These are phyloP conservation scores for Colletotrichum sp. DNA, from an alignment of 2,329 filamentous ascomycete species.

Conservation along the genomic window DNA sequence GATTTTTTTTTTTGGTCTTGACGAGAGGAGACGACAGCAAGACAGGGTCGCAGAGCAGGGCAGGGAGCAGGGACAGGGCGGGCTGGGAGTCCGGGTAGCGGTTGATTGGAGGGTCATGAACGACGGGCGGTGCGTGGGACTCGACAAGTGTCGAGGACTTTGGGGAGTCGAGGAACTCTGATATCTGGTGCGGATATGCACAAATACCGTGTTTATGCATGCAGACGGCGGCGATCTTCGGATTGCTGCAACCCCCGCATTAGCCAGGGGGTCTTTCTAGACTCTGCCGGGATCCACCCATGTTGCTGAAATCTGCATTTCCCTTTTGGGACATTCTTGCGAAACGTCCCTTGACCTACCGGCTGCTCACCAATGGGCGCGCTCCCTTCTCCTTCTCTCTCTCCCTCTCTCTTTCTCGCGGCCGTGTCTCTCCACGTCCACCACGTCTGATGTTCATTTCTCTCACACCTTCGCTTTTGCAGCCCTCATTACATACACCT, in stretches of 20 bases:
- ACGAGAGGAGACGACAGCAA: background rate
- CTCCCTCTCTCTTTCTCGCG: background rate
- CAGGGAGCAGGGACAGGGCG: background rate
- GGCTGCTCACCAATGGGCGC: background rate
- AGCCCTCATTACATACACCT: background rate
- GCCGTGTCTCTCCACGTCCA: background rate
- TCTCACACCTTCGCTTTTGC: background rate
- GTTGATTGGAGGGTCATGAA: background rate
- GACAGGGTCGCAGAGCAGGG: background rate
- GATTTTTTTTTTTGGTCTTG: background rate
- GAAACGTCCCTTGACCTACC: constrained; percentile 21
- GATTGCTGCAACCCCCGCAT: constrained; percentile 17
- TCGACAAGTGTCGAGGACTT: background rate
- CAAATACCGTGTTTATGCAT: background rate
- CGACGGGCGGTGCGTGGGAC: background rate
- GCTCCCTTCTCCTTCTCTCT: background rate
- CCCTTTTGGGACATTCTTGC: constrained; percentile 28
- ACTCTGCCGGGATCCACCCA: constrained; percentile 10
- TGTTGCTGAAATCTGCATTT: constrained; percentile 9
- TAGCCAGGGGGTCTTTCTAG: constrained; percentile 7
- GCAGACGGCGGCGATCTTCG: constrained; percentile 11
- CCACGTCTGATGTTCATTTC: background rate
- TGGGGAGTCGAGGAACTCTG: background rate
- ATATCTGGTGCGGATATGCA: background rate
- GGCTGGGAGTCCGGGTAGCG: background rate